These are phyloP conservation scores for Moringa oleifera DNA, from an alignment of 345 rosid genomes.

Conservation along the genomic window DNA sequence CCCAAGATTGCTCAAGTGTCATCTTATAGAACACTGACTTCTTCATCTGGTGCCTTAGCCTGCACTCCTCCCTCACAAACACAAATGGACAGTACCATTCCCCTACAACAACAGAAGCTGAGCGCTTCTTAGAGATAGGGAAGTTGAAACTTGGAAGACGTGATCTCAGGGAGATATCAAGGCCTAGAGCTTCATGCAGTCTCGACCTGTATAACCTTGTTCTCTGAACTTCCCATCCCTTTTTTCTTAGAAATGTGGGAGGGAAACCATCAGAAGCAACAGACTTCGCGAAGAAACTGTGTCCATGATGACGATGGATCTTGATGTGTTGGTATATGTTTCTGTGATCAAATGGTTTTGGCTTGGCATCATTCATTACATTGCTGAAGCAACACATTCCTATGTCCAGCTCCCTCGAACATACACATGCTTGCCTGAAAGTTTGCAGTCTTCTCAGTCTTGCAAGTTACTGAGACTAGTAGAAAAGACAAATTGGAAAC, in stretches of 20 bases:
- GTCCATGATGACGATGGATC: slow-evolving; percentile 38
- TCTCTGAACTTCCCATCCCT: slow-evolving; percentile 54
- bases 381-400: slow-evolving; percentile 43
- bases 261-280: slow-evolving; percentile 50
- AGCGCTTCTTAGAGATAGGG: slow-evolving; percentile 29
- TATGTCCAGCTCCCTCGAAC: slow-evolving; percentile 56
- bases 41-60: slow-evolving; percentile 43
- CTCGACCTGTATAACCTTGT: slow-evolving; percentile 28
- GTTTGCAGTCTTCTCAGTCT: neutral
- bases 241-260: slow-evolving; percentile 46
- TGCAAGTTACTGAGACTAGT: neutral
- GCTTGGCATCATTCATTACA: slow-evolving; percentile 42
- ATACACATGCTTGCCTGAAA: slow-evolving; percentile 46
- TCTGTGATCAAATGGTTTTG: slow-evolving; percentile 54
- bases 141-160: slow-evolving; percentile 50
- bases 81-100: slow-evolving; percentile 79
- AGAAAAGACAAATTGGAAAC: too few species aligned
- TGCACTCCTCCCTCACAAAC: slow-evolving; percentile 49
- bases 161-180: slow-evolving; percentile 43
- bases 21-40: slow-evolving; percentile 51
- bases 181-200: slow-evolving; percentile 60
- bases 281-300: slow-evolving; percentile 48
- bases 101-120: slow-evolving; percentile 41
- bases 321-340: slow-evolving; percentile 55
- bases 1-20: slow-evolving; percentile 70